Evolutionary conservation across 1,139 yeast species (phyloP).

Genomic region (Kodamaea sp.): DNA sequence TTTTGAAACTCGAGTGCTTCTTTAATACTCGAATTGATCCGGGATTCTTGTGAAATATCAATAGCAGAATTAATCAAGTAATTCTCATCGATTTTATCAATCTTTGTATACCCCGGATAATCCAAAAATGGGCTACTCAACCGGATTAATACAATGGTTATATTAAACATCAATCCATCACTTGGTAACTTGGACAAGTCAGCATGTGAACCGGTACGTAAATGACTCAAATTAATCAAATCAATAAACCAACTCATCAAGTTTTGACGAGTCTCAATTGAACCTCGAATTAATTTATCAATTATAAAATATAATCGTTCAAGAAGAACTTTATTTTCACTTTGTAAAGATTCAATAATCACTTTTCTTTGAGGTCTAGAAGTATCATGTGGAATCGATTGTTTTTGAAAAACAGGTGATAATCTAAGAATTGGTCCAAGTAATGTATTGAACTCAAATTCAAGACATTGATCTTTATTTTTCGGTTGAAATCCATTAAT

Average conservation of each 20-base stretch:
- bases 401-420: conserved; percentile 52
- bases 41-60: conserved; percentile 76
- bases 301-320: conserved; percentile 64
- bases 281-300: conserved; percentile 76
- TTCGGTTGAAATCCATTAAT: conserved; percentile 48
- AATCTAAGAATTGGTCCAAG: conserved; percentile 75
- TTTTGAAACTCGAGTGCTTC: conserved; percentile 51
- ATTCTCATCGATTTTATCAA: conserved; percentile 72
- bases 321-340: conserved; percentile 54
- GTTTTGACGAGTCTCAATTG: conserved; percentile 57
- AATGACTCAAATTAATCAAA: conserved; percentile 74
- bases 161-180: conserved; percentile 80
- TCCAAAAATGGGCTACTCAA: conserved; percentile 85
- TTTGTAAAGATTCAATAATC: conserved; percentile 53
- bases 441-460: conserved; percentile 58
- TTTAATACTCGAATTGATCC: conserved; percentile 69
- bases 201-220: conserved; percentile 84
- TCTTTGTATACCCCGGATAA: conserved; percentile 52
- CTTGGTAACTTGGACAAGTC: conserved; percentile 63
- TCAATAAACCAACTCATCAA: conserved; percentile 67
- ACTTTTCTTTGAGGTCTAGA: conserved; percentile 43
- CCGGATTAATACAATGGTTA: conserved; percentile 61
- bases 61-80: conserved; percentile 50
- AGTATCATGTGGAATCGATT: conserved; percentile 29
- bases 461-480: conserved; percentile 38